phyloP scores from a whole-genome alignment of 495 filamentous ascomycete genomes.

The Xylaria bambusicola region DNA sequence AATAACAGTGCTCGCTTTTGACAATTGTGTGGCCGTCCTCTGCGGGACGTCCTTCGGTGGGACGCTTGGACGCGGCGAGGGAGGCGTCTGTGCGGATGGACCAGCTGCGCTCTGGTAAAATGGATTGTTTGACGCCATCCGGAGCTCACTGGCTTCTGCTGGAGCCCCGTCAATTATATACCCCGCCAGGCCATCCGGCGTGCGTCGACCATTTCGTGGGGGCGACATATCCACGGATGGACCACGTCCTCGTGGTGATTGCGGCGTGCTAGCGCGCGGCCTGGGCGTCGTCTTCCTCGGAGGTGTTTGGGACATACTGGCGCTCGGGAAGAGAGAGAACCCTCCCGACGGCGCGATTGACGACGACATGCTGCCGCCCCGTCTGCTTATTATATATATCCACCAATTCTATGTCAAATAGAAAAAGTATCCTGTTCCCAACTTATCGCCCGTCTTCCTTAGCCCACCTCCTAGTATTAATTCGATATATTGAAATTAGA shows the following conservation, averaged over 20 bases:
- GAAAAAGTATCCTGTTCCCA: constrained; percentile 4
- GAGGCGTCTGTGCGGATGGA: constrained; percentile 34
- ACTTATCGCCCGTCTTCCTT: background rate
- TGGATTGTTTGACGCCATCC: constrained; percentile 29
- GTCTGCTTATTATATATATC: constrained; percentile 16
- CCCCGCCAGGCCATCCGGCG: constrained; percentile 37
- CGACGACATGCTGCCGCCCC: constrained; percentile 34
- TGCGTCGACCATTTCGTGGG: constrained; percentile 34
- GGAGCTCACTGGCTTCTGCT: constrained; percentile 11
- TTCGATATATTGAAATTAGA: constrained; percentile 9
- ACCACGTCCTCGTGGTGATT: constrained; percentile 36
- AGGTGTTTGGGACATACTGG: constrained; percentile 32
- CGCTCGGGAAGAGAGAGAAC: constrained; percentile 54
- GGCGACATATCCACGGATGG: constrained; percentile 34
- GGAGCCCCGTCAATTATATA: constrained; percentile 41
- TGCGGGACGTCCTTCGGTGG: constrained; percentile 40
- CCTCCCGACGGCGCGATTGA: constrained; percentile 42
- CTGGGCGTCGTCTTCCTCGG: constrained; percentile 42
- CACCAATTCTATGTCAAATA: constrained; percentile 2
- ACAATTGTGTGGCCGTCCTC: constrained; percentile 51
- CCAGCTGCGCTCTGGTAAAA: constrained; percentile 33
- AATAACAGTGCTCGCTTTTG: constrained; percentile 52
- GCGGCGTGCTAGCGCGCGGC: constrained; percentile 41
- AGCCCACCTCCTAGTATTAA: background rate
- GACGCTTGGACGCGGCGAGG: constrained; percentile 13